Conservation (phyloP, 1,284 basidiomycete genomes). For the Leccinum colubrinum region DNA sequence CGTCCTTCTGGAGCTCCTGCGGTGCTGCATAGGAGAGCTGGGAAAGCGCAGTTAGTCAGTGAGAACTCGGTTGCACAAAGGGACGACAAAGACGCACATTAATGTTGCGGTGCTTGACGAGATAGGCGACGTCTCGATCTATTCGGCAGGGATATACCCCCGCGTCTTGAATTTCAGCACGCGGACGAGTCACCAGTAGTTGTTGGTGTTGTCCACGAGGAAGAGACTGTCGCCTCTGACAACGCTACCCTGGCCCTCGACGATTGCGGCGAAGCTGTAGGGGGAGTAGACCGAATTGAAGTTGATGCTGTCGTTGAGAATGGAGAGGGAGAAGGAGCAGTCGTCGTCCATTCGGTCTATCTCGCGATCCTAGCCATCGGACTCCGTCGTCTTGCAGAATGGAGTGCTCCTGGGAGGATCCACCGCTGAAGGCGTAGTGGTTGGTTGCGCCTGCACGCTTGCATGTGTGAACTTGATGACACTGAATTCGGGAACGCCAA, state of each 20-base stretch:
- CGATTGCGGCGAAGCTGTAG: conserved; percentile 93
- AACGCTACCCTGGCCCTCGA: conserved; percentile 95
- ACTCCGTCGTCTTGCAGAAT: conserved; percentile 69
- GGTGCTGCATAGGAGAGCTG: conserved; percentile 76
- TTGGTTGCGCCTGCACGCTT: conserved; percentile 55
- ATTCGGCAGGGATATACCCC: conserved; percentile 99
- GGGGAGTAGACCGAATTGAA: conserved; percentile 88
- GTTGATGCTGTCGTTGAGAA: conserved; percentile 89
- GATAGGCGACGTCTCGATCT: conserved; percentile 95
- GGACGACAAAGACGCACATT: conserved; percentile 61
- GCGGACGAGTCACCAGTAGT: conserved; percentile 97
- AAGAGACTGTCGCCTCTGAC: conserved; percentile 94
- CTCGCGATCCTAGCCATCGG: conserved; percentile 61
- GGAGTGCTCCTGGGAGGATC: conserved; percentile 68
- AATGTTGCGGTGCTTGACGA: conserved; percentile 98
- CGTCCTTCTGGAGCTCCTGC: conserved; percentile 57
- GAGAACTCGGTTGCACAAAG: not conserved
- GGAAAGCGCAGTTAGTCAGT: not conserved
- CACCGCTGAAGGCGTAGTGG: conserved; percentile 30
- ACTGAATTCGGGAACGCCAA: too few species aligned
- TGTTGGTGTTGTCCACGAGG: conserved; percentile 94
- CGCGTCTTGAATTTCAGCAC: conserved; percentile 96
- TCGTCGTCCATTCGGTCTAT: conserved; percentile 68
- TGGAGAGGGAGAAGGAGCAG: conserved; percentile 77
- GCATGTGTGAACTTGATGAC: conserved; percentile 41